phyloP scores from a whole-genome alignment of 2,329 filamentous ascomycete species.

The Helotiales sp. region DNA sequence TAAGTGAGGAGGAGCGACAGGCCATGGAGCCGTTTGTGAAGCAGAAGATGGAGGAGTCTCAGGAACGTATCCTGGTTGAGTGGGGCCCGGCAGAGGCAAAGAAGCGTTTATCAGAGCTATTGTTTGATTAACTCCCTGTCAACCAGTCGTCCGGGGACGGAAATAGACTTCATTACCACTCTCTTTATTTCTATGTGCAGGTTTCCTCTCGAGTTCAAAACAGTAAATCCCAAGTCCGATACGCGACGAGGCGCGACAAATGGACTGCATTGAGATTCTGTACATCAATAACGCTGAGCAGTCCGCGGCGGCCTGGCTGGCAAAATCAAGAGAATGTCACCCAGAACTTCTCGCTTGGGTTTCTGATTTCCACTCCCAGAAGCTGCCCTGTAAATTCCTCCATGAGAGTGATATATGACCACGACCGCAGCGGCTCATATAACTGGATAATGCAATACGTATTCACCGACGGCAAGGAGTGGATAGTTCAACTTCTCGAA shows the following conservation, averaged over 20 bases:
- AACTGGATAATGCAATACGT: slow-evolving; percentile 13
- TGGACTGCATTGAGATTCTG: too few relatives aligned
- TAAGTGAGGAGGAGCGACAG: neutral
- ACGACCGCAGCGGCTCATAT: slow-evolving; percentile 17
- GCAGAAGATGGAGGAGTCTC: neutral
- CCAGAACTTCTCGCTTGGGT: slow-evolving; percentile 16
- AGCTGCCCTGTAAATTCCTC: slow-evolving; percentile 14
- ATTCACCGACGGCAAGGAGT: slow-evolving; percentile 21
- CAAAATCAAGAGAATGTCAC: slow-evolving; percentile 13
- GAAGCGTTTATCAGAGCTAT: too few relatives aligned
- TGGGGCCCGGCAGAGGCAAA: too few relatives aligned
- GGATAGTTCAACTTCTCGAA: slow-evolving; percentile 26
- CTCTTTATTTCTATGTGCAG: too few relatives aligned
- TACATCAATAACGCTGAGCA: too few relatives aligned
- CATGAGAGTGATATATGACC: slow-evolving; percentile 11
- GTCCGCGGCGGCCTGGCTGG: slow-evolving; percentile 13
- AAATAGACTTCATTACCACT: too few relatives aligned
- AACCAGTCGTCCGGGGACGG: too few relatives aligned
- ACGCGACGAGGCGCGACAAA: too few relatives aligned
- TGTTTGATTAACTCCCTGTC: too few relatives aligned
- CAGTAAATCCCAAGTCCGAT: too few relatives aligned
- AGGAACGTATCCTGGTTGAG: too few relatives aligned
- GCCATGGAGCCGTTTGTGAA: neutral
- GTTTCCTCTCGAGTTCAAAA: too few relatives aligned
- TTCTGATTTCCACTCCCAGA: slow-evolving; percentile 14